These are phyloP conservation scores for Celoporthe dispersa DNA, from an alignment of 2,329 filamentous ascomycete genomes.

Conservation along the genomic window DNA sequence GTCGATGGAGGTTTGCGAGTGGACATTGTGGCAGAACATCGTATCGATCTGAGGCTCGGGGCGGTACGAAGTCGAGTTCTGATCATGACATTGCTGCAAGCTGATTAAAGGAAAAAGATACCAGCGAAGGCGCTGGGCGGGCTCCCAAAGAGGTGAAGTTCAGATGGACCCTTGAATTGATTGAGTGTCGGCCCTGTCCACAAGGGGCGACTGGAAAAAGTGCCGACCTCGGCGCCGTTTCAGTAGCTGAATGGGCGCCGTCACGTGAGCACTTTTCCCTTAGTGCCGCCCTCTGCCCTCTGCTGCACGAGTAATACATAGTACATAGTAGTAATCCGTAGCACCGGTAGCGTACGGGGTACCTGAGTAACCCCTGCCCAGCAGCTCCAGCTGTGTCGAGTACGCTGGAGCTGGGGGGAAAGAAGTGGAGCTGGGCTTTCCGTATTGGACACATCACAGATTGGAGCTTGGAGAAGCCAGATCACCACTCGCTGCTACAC, in stretches of 20 bases:
- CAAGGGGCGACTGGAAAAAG: not conserved
- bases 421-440: conserved; percentile 11
- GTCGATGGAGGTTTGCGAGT: conserved; percentile 45
- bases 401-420: not conserved
- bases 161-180: not conserved
- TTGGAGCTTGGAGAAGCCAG: conserved; percentile 37
- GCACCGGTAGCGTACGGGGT: not conserved
- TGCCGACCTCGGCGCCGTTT: conserved; percentile 19
- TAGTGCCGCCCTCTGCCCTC: conserved; percentile 6
- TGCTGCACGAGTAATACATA: not conserved
- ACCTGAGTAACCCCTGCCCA: not conserved
- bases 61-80: conserved; percentile 4
- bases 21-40: conserved; percentile 42
- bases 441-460: conserved; percentile 36
- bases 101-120: not conserved
- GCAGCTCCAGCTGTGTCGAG: not conserved
- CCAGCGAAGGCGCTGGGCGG: not conserved
- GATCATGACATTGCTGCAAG: conserved; percentile 20
- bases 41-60: conserved; percentile 18
- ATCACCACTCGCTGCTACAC: conserved; percentile 31
- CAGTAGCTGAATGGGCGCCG: conserved; percentile 8
- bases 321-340: not conserved
- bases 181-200: not conserved
- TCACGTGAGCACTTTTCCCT: conserved; percentile 24
- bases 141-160: not conserved